Evolutionary conservation across 371 early-diverging fungal genomes (phyloP).

Genomic region (Synchytrium microbalum): DNA sequence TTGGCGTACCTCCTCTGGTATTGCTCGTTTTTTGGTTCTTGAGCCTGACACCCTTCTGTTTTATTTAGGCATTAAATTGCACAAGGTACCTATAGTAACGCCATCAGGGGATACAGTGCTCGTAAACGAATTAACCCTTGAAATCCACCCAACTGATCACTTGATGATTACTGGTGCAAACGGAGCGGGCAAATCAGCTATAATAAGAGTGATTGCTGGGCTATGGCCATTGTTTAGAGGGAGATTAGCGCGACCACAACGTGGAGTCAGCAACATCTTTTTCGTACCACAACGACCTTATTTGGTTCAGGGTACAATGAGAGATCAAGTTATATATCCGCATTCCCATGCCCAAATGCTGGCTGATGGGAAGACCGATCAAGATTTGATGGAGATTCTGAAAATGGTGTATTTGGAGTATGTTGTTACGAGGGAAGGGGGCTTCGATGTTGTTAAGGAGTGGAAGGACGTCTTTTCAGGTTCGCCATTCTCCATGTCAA

Average conservation of each 20-base stretch:
- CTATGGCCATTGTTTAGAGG: slow-evolving; percentile 85
- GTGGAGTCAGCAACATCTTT: slow-evolving; percentile 53
- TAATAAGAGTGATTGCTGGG: slow-evolving; percentile 71
- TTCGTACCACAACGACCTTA: slow-evolving; percentile 89
- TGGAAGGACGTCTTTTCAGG: slow-evolving; percentile 52
- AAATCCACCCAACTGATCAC: slow-evolving; percentile 35
- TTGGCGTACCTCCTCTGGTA: slow-evolving; percentile 7
- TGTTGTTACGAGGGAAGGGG: slow-evolving; percentile 43
- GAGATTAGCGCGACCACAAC: slow-evolving; percentile 50
- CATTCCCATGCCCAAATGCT: slow-evolving; percentile 33
- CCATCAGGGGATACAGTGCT: slow-evolving; percentile 43
- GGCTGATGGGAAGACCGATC: slow-evolving; percentile 32
- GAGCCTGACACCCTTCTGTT: not conserved
- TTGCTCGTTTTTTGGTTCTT: not conserved
- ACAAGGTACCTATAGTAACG: slow-evolving; percentile 36
- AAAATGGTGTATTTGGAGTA: slow-evolving; percentile 39
- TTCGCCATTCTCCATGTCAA: slow-evolving; percentile 7
- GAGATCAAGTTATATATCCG: slow-evolving; percentile 68
- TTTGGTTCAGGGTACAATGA: slow-evolving; percentile 70
- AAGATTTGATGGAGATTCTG: slow-evolving; percentile 32
- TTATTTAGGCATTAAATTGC: slow-evolving; percentile 22
- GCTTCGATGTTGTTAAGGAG: slow-evolving; percentile 42
- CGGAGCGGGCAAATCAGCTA: slow-evolving; percentile 73
- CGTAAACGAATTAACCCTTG: slow-evolving; percentile 32
- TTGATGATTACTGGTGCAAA: slow-evolving; percentile 69